Evolutionary conservation across 116 monocot genomes (phyloP), one percentile per base, ranked within the genome.

Genomic region (Posidonia oceanica): DNA sequence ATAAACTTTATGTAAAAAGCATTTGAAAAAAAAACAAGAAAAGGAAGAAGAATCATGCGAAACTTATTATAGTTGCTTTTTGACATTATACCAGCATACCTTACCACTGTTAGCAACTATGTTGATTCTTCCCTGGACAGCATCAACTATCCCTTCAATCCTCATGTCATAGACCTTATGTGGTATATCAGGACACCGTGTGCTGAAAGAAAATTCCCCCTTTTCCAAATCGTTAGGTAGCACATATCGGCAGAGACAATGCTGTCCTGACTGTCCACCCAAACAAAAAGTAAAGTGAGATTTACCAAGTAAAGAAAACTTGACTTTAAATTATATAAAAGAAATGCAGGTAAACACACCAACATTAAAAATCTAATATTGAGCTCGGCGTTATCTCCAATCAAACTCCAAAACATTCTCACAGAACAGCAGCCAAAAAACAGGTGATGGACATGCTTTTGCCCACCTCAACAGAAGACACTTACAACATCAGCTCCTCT

Each of bases 111-210:
- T 80, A 42, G 75, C 54, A 61, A 75, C 70, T 54, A 91, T 58
- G 80, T 95, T 95, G 63, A 95, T 76, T 40, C 86, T 71, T 21
- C 86, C 91, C 69, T 83, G 82, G 75, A 91, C 86, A 75, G 86
- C 71, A 88, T 91, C 84, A 40, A 72, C 79, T 68, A 95, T 70
- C 63, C 83, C 78, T 52, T 48, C 63, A 64, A 95, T 88, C 84
- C 82, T 85, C 69, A 81, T 58, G 52, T 78, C 86, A 80, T 48
- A 63, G 38, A 37, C 64, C 6, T 71, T 54, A 53, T 62, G 20
- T 42, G 64, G 29, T 39, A 65, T 58, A 63, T 69, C 72, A 64
- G 44, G 39, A 76, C 58, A 72, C 16, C 71, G 61, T 59, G 73
- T 29, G 66, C 52, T n/a, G 59, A 15, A 48, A 55, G 72, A 75